Conservation (phyloP, 2,329 filamentous ascomycete species). For the Aspergillus transmontanensis region DNA sequence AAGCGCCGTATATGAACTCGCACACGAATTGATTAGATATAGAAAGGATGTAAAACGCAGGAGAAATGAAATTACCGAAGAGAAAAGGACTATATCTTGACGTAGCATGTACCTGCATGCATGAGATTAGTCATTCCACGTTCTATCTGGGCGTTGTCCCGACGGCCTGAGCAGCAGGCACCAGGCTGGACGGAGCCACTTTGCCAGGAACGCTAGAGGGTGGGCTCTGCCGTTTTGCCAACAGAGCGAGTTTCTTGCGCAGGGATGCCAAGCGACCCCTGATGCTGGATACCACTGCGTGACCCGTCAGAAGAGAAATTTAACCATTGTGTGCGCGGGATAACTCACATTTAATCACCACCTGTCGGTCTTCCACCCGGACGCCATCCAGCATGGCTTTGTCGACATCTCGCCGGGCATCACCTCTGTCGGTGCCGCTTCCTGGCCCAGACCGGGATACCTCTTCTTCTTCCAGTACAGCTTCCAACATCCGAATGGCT, state of each 20-base stretch:
- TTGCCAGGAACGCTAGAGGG: constrained; percentile 32
- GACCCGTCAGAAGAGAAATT: constrained; percentile 24
- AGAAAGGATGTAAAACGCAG: constrained; percentile 11
- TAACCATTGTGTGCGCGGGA: neutral
- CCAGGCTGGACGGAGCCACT: constrained; percentile 32
- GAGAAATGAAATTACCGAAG: constrained; percentile 3
- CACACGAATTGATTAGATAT: constrained; percentile 12
- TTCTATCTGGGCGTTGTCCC: constrained; percentile 36
- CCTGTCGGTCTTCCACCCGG: constrained; percentile 50
- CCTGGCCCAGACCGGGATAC: constrained; percentile 37
- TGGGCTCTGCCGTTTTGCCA: constrained; percentile 51
- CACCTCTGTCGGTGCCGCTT: constrained; percentile 10
- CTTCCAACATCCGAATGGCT: constrained; percentile 91
- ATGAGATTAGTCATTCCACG: constrained; percentile 7
- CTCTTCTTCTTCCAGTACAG: constrained; percentile 83
- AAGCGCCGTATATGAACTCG: constrained; percentile 16
- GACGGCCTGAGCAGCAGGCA: constrained; percentile 34
- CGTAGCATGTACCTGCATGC: constrained; percentile 22
- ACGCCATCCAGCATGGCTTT: constrained; percentile 44
- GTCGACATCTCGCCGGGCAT: constrained; percentile 15
- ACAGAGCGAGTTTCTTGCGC: constrained; percentile 52
- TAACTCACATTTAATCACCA: constrained; percentile 53
- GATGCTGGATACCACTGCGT: constrained; percentile 52
- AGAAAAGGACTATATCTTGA: constrained; percentile 16
- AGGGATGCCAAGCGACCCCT: constrained; percentile 50